These are phyloP conservation scores for Penicillium sp. DNA, from an alignment of 2,329 filamentous ascomycete species.

Conservation along the genomic window DNA sequence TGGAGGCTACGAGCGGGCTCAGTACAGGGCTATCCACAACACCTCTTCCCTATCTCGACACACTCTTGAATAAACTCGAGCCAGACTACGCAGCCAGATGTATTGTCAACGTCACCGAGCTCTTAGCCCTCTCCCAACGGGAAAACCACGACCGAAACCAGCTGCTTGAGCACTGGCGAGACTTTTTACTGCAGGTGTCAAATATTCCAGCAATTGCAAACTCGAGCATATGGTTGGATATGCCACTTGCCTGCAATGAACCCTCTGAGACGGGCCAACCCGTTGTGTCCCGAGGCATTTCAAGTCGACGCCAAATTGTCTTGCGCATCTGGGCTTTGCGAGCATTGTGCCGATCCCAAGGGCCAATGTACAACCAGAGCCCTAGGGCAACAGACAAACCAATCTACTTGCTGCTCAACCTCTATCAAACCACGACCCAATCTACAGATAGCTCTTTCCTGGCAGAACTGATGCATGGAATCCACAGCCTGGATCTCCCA, in stretches of 20 bases:
- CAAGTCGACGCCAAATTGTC: conserved; percentile 29
- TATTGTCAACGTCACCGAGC: conserved; percentile 36
- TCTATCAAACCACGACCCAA: conserved; percentile 26
- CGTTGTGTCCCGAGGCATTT: conserved; percentile 1
- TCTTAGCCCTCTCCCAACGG: conserved; percentile 23
- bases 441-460: conserved; percentile 24
- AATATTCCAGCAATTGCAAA: conserved; percentile 22
- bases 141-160: conserved; percentile 15
- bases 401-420: conserved; percentile 25
- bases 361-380: conserved; percentile 20
- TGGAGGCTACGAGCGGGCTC: conserved; percentile 16
- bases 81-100: conserved; percentile 25
- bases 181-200: conserved; percentile 24
- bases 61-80: conserved; percentile 25
- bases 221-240: conserved; percentile 28
- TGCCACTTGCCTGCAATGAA: conserved; percentile 14
- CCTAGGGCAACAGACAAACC: conserved; percentile 21
- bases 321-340: conserved; percentile 36
- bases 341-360: conserved; percentile 24
- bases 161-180: conserved; percentile 33
- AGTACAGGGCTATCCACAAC: conserved; percentile 5
- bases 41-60: conserved; percentile 14
- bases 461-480: conserved; percentile 26
- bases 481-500: conserved; percentile 32
- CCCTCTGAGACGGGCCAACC: conserved; percentile 2